A percentile compares a stretch with the other conserved stretches of the same genome.
phyloP scores from a whole-genome alignment of 2,329 filamentous ascomycete genomes.

The Ophiostoma himal-ulmi region DNA sequence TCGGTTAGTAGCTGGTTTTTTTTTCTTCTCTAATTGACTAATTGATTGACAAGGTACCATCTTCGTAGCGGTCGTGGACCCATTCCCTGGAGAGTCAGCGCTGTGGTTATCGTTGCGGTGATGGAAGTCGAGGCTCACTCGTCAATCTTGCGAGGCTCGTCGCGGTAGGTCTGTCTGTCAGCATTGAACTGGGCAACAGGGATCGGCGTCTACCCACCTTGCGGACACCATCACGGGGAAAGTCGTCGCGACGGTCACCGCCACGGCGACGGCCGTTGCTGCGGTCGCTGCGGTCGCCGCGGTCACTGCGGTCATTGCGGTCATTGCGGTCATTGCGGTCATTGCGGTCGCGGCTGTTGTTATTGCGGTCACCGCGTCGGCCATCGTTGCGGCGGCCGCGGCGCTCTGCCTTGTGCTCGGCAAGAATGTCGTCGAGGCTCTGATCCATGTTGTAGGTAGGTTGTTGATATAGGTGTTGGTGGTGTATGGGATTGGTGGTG shows the following conservation, averaged over 20 bases:
- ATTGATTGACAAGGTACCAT: too few relatives aligned
- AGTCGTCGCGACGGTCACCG: slow-evolving; percentile 37
- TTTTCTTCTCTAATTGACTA: too few relatives aligned
- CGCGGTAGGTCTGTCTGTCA: slow-evolving; percentile 51
- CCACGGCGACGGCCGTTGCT: slow-evolving; percentile 28
- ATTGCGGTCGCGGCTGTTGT: background rate
- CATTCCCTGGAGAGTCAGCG: slow-evolving; percentile 59
- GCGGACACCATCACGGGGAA: slow-evolving; percentile 79
- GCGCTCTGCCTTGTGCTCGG: slow-evolving; percentile 35
- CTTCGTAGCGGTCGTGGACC: slow-evolving; percentile 88
- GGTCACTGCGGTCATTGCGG: slow-evolving; percentile 28
- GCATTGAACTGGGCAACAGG: too few relatives aligned
- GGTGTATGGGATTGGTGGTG: slow-evolving; percentile 3
- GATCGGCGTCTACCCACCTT: slow-evolving; percentile 54
- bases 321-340: slow-evolving; percentile 32
- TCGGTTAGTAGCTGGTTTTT: slow-evolving; percentile 36
- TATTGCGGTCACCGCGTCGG: slow-evolving; percentile 24
- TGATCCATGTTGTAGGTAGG: slow-evolving; percentile 40
- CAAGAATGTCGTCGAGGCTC: slow-evolving; percentile 53
- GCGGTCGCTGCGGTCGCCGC: slow-evolving; percentile 25
- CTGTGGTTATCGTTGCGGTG: background rate
- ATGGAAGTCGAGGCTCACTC: slow-evolving; percentile 45
- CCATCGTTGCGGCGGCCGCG: slow-evolving; percentile 17
- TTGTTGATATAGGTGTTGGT: slow-evolving; percentile 7
- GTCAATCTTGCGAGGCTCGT: slow-evolving; percentile 62